Evolutionary conservation across 192 early-diverging fungal genomes (phyloP).

Genomic region (Linderina pennispora): DNA sequence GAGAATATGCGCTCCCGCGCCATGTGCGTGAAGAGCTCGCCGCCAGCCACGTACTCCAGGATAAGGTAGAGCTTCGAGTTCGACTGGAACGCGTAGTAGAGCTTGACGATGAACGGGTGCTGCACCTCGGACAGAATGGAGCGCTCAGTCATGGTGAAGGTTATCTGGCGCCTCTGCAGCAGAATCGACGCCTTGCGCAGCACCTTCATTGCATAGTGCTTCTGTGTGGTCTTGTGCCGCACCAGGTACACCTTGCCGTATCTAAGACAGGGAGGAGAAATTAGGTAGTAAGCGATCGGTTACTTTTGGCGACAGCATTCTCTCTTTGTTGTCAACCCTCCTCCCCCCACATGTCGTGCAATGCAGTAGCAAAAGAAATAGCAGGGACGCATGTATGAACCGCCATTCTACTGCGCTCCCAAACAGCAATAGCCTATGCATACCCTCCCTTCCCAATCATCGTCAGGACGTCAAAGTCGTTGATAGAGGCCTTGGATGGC

Average conservation of each 20-base stretch:
- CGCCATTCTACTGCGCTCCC: not conserved
- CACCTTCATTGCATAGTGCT: conserved; percentile 89
- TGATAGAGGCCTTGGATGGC: conserved; percentile 22
- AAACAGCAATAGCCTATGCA: not conserved
- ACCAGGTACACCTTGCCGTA: conserved; percentile 87
- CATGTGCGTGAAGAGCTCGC: conserved; percentile 91
- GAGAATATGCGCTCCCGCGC: conserved; percentile 52
- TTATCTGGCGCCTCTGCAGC: conserved; percentile 71
- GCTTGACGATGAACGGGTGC: conserved; percentile 90
- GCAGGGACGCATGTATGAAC: not conserved
- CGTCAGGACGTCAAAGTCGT: conserved; percentile 55
- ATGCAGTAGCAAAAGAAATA: not conserved
- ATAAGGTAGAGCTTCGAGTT: conserved; percentile 81
- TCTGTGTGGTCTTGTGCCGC: conserved; percentile 52
- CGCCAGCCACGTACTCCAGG: conserved; percentile 85
- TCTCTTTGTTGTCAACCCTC: too few species aligned
- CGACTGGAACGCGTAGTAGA: conserved; percentile 92
- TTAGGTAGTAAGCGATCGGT: too few species aligned
- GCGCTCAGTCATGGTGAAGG: conserved; percentile 83
- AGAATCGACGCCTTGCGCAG: conserved; percentile 83
- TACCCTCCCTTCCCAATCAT: conserved; percentile 66
- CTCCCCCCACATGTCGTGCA: too few species aligned
- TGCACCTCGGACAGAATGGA: conserved; percentile 78
- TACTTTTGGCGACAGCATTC: too few species aligned
- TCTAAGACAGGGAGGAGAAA: too few species aligned